Evolutionary conservation across 2,329 filamentous ascomycete genomes (phyloP), one percentile per base, ranked within the genome.

Genomic region (Blastomyces percursus): DNA sequence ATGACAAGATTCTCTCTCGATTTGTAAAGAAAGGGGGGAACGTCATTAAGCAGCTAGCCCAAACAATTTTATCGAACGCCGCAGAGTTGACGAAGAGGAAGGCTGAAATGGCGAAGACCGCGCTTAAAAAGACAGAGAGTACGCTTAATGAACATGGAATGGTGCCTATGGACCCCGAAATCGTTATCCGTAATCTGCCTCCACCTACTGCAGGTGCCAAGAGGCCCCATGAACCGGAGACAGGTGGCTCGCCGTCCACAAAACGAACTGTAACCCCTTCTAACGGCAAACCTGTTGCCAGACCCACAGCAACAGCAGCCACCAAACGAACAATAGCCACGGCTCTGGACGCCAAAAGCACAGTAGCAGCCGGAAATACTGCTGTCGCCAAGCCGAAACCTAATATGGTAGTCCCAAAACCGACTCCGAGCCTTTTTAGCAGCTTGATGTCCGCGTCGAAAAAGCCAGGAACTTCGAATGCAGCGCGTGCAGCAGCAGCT

Each of bases 1-100:
- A 86, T 38, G 77, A 78, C 61, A 86, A 85, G 69, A 76, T 85
- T 19, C 72, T 86, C 19, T 78, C 79, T 2, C 78, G 80, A 32
- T 81, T 85, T 66, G 75, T 81, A 60, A 87, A 85, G 71, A 82
- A 81, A 65, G 83, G 83, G 32, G 81, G 81, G 66, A 79, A 79
- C n/a, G 76, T 79, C 57, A 81, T 80, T 58, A 84, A 84, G 68
- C 76, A 75, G 19, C 76, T 83, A 42, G 81, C 82, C 3, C 80
- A 84, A 67, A 77, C 78, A 66, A 81, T 87, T 51, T 68, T 83
- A 55, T 76, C 79, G 30, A 80, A 80, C 69, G 79, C 78, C 62
- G 72, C 72, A 50, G 72, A 72, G 42, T 75, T 73, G 21, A 77
- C 76, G 5, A 79, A 78, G 66, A 73, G 76, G 59, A 79, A 79